Evolutionary conservation across 352 stramenopile genomes (phyloP).

Genomic region (Phytophthora cajani): DNA sequence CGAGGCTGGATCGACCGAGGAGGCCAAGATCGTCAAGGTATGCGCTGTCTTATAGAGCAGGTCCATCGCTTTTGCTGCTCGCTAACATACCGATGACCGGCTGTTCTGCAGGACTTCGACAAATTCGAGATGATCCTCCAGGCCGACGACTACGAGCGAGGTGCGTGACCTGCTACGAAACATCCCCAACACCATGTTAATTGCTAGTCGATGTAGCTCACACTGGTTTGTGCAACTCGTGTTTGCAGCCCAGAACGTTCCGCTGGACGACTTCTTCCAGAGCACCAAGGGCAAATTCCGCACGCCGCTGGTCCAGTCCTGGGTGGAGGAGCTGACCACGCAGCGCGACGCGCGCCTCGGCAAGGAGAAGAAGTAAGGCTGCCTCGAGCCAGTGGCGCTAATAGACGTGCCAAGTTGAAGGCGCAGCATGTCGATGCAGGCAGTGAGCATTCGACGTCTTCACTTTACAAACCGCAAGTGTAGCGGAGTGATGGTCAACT

Average conservation of each 20-base stretch:
- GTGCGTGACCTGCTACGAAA: constrained; percentile 38
- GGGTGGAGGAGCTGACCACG: constrained; percentile 65
- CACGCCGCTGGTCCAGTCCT: constrained; percentile 83
- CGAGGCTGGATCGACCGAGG: constrained; percentile 78
- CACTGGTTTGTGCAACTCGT: not conserved
- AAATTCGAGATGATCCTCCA: constrained; percentile 97
- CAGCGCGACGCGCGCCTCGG: constrained; percentile 55
- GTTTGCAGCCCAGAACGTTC: constrained; percentile 55
- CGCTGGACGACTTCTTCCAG: constrained; percentile 81
- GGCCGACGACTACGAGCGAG: constrained; percentile 92
- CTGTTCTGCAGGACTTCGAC: constrained; percentile 84
- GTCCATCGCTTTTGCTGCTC: not conserved
- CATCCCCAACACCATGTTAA: not conserved
- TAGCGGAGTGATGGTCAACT: constrained; percentile 12
- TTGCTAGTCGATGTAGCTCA: not conserved
- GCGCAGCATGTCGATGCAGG: not conserved
- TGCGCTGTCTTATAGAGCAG: not conserved
- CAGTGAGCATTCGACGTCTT: not conserved
- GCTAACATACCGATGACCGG: constrained; percentile 1
- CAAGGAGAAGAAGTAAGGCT: constrained; percentile 13
- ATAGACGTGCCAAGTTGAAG: not conserved
- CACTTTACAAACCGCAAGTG: constrained; percentile 1
- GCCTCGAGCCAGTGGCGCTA: not conserved
- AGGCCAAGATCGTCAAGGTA: constrained; percentile 91
- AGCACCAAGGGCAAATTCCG: constrained; percentile 86